A percentile compares a stretch with the other conserved stretches of the same genome.
Evolutionary conservation across 2,329 filamentous ascomycete species (phyloP).

Genomic region (Cladosporium cucumerinum): DNA sequence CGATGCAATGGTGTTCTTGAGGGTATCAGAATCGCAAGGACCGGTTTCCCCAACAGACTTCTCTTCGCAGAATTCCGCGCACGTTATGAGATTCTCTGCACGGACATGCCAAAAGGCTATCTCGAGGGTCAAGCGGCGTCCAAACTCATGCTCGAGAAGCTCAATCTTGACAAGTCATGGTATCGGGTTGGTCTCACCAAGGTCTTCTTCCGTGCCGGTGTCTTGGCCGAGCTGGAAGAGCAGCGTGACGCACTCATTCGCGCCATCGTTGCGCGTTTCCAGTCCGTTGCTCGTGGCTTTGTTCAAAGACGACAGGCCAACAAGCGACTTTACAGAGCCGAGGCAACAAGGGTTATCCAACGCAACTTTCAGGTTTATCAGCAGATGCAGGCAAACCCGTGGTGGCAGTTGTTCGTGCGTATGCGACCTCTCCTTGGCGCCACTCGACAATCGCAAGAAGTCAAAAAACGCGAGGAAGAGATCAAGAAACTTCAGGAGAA

Average conservation of each 20-base stretch:
- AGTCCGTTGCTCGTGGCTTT: slow-evolving; percentile 87
- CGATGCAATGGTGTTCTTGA: slow-evolving; percentile 99
- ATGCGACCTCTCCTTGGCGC: slow-evolving; percentile 95
- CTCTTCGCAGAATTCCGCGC: slow-evolving; percentile 92
- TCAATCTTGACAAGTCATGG: slow-evolving; percentile 77
- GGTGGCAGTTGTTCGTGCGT: slow-evolving; percentile 92
- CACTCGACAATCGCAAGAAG: slow-evolving; percentile 85
- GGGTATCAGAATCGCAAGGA: slow-evolving; percentile 93
- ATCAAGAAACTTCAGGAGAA: slow-evolving; percentile 83
- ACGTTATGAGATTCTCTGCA: slow-evolving; percentile 91
- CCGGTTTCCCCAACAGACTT: slow-evolving; percentile 91
- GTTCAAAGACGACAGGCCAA: slow-evolving; percentile 81
- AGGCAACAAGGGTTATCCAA: slow-evolving; percentile 92
- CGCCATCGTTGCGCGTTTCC: slow-evolving; percentile 90
- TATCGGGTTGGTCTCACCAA: slow-evolving; percentile 95
- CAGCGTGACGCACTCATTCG: slow-evolving; percentile 88
- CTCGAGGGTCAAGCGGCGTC: slow-evolving; percentile 85
- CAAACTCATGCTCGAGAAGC: slow-evolving; percentile 81
- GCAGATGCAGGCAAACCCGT: slow-evolving; percentile 84
- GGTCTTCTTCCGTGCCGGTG: slow-evolving; percentile 95
- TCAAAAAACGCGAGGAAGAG: slow-evolving; percentile 91
- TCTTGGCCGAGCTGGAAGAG: slow-evolving; percentile 94
- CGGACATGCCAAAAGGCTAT: slow-evolving; percentile 82
- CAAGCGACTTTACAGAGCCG: slow-evolving; percentile 90
- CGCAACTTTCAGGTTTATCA: slow-evolving; percentile 90